phyloP scores from a whole-genome alignment of 2,329 filamentous ascomycete species.

The Leptosphaerulina australis region DNA sequence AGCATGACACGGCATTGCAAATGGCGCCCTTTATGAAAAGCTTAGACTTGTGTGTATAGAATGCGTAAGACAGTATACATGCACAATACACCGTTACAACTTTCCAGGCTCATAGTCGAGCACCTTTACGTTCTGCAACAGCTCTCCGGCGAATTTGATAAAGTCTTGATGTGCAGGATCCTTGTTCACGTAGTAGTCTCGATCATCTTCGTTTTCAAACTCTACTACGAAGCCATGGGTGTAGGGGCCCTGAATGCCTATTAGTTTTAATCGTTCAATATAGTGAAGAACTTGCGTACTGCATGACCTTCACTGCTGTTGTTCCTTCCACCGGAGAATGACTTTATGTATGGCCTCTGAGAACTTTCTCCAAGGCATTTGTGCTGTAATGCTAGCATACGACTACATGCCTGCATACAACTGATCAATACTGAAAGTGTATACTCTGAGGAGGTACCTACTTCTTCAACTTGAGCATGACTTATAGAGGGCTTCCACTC shows the following conservation, averaged over 20 bases:
- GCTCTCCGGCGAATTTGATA: constrained; percentile 55
- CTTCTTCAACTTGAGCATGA: constrained; percentile 61
- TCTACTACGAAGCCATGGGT: constrained; percentile 73
- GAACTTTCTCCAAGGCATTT: constrained; percentile 66
- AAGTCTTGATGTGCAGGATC: constrained; percentile 70
- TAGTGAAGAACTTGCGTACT: constrained; percentile 51
- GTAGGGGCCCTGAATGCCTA: constrained; percentile 58
- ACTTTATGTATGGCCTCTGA: constrained; percentile 65
- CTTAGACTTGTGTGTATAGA: background rate
- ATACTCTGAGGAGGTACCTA: constrained; percentile 36
- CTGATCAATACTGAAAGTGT: constrained; percentile 10
- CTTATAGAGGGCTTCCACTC: constrained; percentile 63
- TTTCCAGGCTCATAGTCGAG: constrained; percentile 64
- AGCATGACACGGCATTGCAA: constrained; percentile 24
- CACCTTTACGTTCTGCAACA: constrained; percentile 62
- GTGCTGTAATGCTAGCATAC: constrained; percentile 63
- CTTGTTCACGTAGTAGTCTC: constrained; percentile 69
- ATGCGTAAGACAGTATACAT: constrained; percentile 13
- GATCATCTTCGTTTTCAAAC: constrained; percentile 67
- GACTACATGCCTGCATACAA: constrained; percentile 57
- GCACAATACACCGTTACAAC: constrained; percentile 8
- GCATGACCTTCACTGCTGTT: constrained; percentile 66
- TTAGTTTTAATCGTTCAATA: background rate
- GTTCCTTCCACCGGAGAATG: constrained; percentile 64
- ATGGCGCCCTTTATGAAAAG: constrained; percentile 23